Evolutionary conservation across 805 yeast genomes (phyloP), one percentile per base, ranked within the genome.

Genomic region (Jamesozyma rosinii): DNA sequence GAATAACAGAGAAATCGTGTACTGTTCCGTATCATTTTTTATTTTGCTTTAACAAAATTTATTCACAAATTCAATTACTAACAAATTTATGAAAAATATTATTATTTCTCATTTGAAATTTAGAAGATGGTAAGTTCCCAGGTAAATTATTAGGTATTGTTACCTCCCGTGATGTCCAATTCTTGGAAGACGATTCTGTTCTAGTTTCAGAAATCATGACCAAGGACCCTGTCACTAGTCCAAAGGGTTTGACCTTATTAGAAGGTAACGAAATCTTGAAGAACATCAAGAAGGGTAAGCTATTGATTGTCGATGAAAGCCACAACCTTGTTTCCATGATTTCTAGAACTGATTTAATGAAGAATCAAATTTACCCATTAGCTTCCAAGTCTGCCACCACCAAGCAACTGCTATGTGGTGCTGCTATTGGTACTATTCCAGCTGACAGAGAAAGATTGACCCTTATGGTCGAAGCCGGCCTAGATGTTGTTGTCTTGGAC

Each of bases 331-430:
- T 89, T 42, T 82, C 96, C 40, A 76, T 92, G 72, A 73, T 92
- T 53, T 87, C 97, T 34, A 83, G 95, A 74, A 87, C 96, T 48
- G 98, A 92, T 70, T 80, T 92, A 72, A 94, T 87, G 76, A 92
- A 92, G 77, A 92, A 92, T 72, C 82, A 83, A 71, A 76, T 77
- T 64, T 92, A 76, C 75, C 98, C 98, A 57, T 73, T 80, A 52
- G 98, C 98, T 44, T 88, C 97, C 52, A 92, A 92, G 72, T 84
- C 95, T 31, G 81, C 81, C 59, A 73, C 80, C 55, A 85, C 97
- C 42, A 92, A 92, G 75, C 98, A 92, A 74, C 77, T 92, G 64
- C 76, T 92, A 61, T 87, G 95, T 77, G 98, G 97, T 76, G 98
- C 98, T 57, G 94, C 98, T 51, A 79, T 92, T 63, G 98, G 98